phyloP scores from a whole-genome alignment of 495 filamentous ascomycete species.

The Melanomma pulvis-pyrius region DNA sequence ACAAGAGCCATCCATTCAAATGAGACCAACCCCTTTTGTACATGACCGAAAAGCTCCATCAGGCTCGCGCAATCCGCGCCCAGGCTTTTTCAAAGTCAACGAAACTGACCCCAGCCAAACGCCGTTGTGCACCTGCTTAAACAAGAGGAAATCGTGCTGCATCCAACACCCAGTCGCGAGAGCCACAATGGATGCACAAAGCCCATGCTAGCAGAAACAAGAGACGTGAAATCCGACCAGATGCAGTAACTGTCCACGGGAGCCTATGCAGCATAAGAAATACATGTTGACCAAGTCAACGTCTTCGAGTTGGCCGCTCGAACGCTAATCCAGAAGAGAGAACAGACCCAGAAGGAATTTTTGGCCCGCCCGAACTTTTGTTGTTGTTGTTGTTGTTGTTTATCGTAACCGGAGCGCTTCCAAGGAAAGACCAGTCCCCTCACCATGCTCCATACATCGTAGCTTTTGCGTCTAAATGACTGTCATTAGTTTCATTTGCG shows the following conservation, averaged over 20 bases:
- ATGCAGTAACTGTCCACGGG: constrained; percentile 26
- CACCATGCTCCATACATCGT: constrained; percentile 22
- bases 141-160: constrained; percentile 19
- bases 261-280: constrained; percentile 29
- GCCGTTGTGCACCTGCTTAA: constrained; percentile 18
- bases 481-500: constrained; percentile 71
- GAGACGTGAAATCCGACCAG: constrained; percentile 28
- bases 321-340: constrained; percentile 32
- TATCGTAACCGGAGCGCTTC: constrained; percentile 12
- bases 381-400: too few species aligned
- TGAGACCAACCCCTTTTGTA: constrained; percentile 32
- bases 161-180: constrained; percentile 15
- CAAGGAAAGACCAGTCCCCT: constrained; percentile 14
- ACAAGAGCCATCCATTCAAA: constrained; percentile 10
- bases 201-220: constrained; percentile 26
- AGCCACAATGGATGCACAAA: constrained; percentile 10
- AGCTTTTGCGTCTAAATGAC: constrained; percentile 53
- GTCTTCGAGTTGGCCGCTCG: constrained; percentile 3
- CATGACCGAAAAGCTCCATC: constrained; percentile 11
- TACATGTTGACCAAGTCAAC: constrained; percentile 27
- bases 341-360: constrained; percentile 20
- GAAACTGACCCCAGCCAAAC: constrained; percentile 10
- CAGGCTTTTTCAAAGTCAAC: constrained; percentile 14
- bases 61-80: not conserved
- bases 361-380: constrained; percentile 26